These are phyloP conservation scores for Allium sativum DNA, from an alignment of 106 monocot species.

Conservation along the genomic window DNA sequence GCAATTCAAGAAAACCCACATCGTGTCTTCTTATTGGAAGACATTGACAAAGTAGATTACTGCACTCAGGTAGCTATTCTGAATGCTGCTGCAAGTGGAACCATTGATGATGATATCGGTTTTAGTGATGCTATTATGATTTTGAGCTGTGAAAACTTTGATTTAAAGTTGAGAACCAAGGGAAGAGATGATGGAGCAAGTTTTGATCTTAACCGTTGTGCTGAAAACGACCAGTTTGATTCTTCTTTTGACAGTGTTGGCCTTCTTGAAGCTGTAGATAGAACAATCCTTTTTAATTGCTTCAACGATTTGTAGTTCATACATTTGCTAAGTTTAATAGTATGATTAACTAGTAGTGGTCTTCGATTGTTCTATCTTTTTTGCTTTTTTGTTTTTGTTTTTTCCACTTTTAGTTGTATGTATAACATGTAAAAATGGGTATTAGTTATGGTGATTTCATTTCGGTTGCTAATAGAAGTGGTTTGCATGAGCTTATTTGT, in stretches of 20 bases:
- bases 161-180: slow-evolving; percentile 43
- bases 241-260: slow-evolving; percentile 15
- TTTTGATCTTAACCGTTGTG: slow-evolving; percentile 48
- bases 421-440: neutral
- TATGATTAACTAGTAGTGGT: neutral
- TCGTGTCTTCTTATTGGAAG: slow-evolving; percentile 57
- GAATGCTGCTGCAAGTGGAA: slow-evolving; percentile 42
- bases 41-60: slow-evolving; percentile 45
- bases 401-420: neutral
- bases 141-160: slow-evolving; percentile 59
- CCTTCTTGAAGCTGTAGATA: slow-evolving; percentile 32
- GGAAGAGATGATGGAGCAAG: slow-evolving; percentile 18
- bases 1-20: slow-evolving; percentile 40
- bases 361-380: neutral
- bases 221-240: slow-evolving; percentile 7
- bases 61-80: slow-evolving; percentile 22
- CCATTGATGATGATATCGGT: slow-evolving; percentile 32
- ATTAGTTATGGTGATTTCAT: no score
- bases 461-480: no score
- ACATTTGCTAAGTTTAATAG: neutral
- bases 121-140: slow-evolving; percentile 61
- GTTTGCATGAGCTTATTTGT: no score
- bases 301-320: slow-evolving; percentile 10
- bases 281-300: slow-evolving; percentile 33
- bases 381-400: neutral